Conservation (phyloP, 2,329 filamentous ascomycete species). For the Xylaria sp. region DNA sequence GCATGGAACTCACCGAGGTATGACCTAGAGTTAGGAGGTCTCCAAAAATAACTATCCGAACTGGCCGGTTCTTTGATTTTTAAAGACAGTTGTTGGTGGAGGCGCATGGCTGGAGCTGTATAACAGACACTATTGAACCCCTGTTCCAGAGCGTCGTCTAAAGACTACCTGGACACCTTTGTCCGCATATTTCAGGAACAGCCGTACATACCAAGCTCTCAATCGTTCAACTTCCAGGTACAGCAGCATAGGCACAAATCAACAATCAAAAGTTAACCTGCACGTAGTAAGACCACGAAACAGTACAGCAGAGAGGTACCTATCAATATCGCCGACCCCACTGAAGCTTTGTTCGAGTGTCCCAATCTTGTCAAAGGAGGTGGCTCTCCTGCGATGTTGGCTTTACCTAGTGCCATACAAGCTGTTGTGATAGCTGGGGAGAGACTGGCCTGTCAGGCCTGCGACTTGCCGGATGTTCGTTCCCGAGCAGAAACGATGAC, state of each 20-base stretch:
- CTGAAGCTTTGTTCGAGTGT: background rate
- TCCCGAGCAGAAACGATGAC: background rate
- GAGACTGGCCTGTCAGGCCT: background rate
- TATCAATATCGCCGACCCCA: background rate
- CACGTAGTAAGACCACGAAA: background rate
- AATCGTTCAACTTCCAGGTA: background rate
- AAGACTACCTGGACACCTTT: background rate
- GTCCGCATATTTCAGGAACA: background rate
- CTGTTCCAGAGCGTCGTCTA: background rate
- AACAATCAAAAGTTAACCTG: background rate
- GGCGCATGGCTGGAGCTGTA: background rate
- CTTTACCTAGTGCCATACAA: background rate
- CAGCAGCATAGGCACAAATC: background rate
- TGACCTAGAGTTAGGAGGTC: too few species aligned
- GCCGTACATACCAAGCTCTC: background rate
- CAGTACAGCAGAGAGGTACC: background rate
- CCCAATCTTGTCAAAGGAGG: background rate
- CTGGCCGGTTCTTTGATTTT: background rate
- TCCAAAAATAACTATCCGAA: background rate
- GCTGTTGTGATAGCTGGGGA: background rate
- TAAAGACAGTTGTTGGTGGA: conserved; percentile 1
- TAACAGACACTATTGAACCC: background rate
- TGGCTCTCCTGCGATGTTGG: background rate
- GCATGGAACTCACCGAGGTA: background rate
- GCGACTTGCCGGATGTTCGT: background rate